Evolutionary conservation across 495 filamentous ascomycete species (phyloP).

Genomic region (Tuber borchii): DNA sequence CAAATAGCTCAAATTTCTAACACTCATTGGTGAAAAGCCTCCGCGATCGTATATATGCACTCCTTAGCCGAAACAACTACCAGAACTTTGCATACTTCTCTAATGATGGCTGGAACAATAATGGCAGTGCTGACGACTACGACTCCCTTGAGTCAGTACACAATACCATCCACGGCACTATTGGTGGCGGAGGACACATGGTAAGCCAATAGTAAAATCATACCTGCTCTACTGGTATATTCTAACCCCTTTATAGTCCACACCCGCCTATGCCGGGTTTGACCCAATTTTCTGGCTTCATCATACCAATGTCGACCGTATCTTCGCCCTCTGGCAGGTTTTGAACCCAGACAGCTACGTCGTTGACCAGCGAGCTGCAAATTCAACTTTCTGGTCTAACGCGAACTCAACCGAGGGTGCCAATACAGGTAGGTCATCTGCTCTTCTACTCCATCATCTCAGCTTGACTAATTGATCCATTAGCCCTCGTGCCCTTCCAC

Average conservation of each 20-base stretch:
- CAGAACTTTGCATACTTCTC: slow-evolving; percentile 57
- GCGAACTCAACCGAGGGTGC: slow-evolving; percentile 20
- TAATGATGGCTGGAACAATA: slow-evolving; percentile 55
- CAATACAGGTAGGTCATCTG: slow-evolving; percentile 22
- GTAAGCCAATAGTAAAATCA: slow-evolving; percentile 45
- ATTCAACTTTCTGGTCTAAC: slow-evolving; percentile 28
- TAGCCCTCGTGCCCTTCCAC: slow-evolving; percentile 44
- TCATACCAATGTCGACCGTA: slow-evolving; percentile 56
- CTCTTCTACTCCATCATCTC: background rate
- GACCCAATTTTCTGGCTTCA: slow-evolving; percentile 74
- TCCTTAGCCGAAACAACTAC: slow-evolving; percentile 46
- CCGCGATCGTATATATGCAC: slow-evolving; percentile 61
- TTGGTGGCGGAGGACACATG: slow-evolving; percentile 41
- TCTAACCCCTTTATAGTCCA: slow-evolving; percentile 8
- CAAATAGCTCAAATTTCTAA: background rate
- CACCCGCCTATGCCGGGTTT: slow-evolving; percentile 45
- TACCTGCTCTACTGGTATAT: background rate
- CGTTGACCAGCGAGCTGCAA: slow-evolving; percentile 15
- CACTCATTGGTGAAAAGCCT: slow-evolving; percentile 46
- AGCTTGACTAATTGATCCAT: background rate
- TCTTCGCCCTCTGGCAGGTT: slow-evolving; percentile 65
- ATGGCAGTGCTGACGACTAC: slow-evolving; percentile 53
- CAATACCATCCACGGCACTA: slow-evolving; percentile 24
- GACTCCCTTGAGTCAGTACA: slow-evolving; percentile 36
- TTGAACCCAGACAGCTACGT: slow-evolving; percentile 34